A percentile compares a stretch with the other conserved stretches of the same genome.
Conservation (phyloP, 2,329 filamentous ascomycete genomes). For the Fusarium equiseti region DNA sequence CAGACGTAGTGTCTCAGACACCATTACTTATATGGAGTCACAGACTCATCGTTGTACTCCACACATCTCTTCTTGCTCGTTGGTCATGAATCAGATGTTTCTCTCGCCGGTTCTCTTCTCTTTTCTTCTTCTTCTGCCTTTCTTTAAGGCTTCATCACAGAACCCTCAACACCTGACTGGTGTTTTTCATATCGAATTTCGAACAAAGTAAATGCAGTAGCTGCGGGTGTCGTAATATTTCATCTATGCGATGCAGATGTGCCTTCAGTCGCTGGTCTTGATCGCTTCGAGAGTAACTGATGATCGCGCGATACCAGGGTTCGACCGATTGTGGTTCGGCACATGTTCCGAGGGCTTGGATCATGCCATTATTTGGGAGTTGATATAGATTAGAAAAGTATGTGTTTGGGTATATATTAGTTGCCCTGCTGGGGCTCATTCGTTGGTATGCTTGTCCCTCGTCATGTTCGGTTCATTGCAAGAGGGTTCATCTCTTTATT, state of each 20-base stretch:
- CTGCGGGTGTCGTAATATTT: constrained; percentile 8
- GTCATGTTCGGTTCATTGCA: constrained; percentile 67
- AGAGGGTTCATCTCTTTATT: constrained; percentile 64
- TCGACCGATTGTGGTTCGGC: not conserved
- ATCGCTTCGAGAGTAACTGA: constrained; percentile 1
- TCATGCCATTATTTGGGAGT: constrained; percentile 7
- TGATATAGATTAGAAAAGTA: constrained; percentile 27
- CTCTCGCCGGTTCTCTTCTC: not conserved
- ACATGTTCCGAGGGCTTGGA: not conserved
- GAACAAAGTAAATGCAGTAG: constrained; percentile 37
- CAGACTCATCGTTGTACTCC: constrained; percentile 24
- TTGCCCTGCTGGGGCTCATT: constrained; percentile 9
- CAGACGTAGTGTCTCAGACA: constrained; percentile 16
- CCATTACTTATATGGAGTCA: constrained; percentile 14
- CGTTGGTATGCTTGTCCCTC: not conserved
- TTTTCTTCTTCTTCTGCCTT: not conserved
- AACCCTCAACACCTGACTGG: constrained; percentile 30
- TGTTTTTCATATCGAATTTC: constrained; percentile 14
- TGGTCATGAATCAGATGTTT: not conserved
- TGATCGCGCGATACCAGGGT: not conserved
- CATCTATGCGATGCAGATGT: not conserved
- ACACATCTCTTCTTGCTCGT: not conserved
- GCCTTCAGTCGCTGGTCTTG: constrained; percentile 7
- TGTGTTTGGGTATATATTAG: constrained; percentile 18
- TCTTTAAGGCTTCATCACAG: constrained; percentile 9